These are phyloP conservation scores for Pleurozium schreberi DNA, from an alignment of 225 moss, liverwort and hornwort genomes.

Conservation along the genomic window DNA sequence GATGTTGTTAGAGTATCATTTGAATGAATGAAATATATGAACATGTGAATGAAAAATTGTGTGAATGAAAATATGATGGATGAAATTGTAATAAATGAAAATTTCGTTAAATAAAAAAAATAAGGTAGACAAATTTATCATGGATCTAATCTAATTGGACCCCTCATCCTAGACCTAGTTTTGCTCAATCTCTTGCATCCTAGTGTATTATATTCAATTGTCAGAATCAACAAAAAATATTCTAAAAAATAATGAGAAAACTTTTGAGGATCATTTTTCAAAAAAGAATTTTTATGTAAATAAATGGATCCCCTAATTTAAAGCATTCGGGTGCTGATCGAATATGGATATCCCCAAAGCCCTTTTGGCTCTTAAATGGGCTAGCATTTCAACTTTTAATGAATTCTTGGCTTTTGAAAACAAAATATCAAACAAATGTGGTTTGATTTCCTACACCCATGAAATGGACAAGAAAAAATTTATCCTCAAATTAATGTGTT, in stretches of 20 bases:
- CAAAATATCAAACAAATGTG: too few relatives aligned
- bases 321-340: background rate
- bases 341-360: too few relatives aligned
- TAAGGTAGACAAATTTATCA: background rate
- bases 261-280: accelerated
- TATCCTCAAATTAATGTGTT: too few relatives aligned
- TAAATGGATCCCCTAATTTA: background rate
- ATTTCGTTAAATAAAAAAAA: background rate
- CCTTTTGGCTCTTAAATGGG: too few relatives aligned
- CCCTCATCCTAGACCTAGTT: accelerated
- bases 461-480: too few relatives aligned
- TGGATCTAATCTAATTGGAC: background rate
- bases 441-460: too few relatives aligned
- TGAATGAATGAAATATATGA: too few relatives aligned
- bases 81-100: background rate
- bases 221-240: background rate
- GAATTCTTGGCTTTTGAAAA: too few relatives aligned
- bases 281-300: background rate
- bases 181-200: accelerated
- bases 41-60: background rate
- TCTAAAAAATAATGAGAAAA: too few relatives aligned
- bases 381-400: too few relatives aligned
- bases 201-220: accelerated
- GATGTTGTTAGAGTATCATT: background rate
- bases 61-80: accelerated